Evolutionary conservation across 257 asterid genomes (phyloP).

Genomic region (Anisodus acutangulus): DNA sequence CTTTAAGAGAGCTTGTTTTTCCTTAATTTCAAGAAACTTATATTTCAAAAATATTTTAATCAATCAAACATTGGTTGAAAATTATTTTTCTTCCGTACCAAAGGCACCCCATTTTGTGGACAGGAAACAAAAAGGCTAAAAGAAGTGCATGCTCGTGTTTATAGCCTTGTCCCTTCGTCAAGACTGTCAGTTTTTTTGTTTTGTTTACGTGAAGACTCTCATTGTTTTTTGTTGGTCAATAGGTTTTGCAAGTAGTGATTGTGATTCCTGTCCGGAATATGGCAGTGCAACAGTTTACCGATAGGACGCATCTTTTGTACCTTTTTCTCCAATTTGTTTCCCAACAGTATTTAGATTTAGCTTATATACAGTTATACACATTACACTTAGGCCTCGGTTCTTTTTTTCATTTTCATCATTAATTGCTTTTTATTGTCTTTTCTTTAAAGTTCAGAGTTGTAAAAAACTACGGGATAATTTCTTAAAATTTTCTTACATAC

Average conservation of each 20-base stretch:
- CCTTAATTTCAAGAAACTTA: not conserved
- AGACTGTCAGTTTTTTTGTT: not conserved
- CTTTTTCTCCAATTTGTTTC: not conserved
- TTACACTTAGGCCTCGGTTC: too few species aligned
- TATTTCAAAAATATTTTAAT: not conserved
- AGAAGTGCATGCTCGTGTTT: not conserved
- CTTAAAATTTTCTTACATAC: too few species aligned
- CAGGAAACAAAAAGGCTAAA: not conserved
- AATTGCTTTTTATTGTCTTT: too few species aligned
- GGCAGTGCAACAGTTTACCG: not conserved
- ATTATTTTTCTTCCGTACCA: not conserved
- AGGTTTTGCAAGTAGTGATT: conserved; percentile 4
- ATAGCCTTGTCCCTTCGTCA: not conserved
- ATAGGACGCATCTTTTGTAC: not conserved
- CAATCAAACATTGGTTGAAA: not conserved
- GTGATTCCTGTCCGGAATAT: conserved; percentile 20
- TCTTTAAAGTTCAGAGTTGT: too few species aligned
- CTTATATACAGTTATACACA: too few species aligned
- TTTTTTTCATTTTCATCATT: too few species aligned
- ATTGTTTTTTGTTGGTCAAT: not conserved
- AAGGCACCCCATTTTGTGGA: not conserved
- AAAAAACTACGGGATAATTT: too few species aligned
- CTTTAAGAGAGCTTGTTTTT: not conserved
- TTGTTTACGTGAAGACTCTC: not conserved
- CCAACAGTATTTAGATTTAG: not conserved